phyloP scores from a whole-genome alignment of 1,284 basidiomycete genomes.

The Omphalotus olearius region DNA sequence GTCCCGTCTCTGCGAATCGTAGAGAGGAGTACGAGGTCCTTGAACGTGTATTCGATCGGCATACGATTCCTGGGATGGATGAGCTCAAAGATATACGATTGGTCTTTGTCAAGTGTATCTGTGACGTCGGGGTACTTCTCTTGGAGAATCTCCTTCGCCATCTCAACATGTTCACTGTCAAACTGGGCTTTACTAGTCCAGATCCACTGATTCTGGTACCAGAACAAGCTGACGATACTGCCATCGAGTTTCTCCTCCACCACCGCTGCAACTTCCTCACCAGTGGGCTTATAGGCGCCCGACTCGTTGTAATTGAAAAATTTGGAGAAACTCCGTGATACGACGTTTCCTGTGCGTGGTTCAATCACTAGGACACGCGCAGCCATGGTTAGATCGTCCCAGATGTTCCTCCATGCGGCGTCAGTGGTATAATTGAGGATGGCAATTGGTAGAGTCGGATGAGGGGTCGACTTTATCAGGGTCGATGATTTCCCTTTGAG shows the following conservation, averaged over 20 bases:
- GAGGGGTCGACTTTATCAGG: slow-evolving; percentile 12
- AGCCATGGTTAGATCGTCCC: slow-evolving; percentile 11
- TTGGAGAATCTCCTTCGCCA: slow-evolving; percentile 10
- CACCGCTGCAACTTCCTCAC: not conserved
- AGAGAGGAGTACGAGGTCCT: slow-evolving; percentile 12
- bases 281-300: slow-evolving; percentile 10
- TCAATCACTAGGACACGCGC: slow-evolving; percentile 12
- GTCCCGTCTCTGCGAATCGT: slow-evolving; percentile 13
- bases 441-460: slow-evolving; percentile 11
- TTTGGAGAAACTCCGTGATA: slow-evolving; percentile 14
- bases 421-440: slow-evolving; percentile 14
- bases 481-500: slow-evolving; percentile 7
- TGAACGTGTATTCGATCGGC: slow-evolving; percentile 3
- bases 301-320: slow-evolving; percentile 15
- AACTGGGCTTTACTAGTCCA: slow-evolving; percentile 13
- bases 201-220: slow-evolving; percentile 11
- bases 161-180: slow-evolving; percentile 8
- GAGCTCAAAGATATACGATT: slow-evolving; percentile 15
- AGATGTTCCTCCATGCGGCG: not conserved
- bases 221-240: slow-evolving; percentile 14
- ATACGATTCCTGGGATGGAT: slow-evolving; percentile 9
- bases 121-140: slow-evolving; percentile 9
- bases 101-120: slow-evolving; percentile 7
- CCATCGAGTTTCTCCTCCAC: slow-evolving; percentile 16
- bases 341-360: slow-evolving; percentile 3